phyloP scores from a whole-genome alignment of 352 stramenopile genomes.

The Globisporangium nodosum region DNA sequence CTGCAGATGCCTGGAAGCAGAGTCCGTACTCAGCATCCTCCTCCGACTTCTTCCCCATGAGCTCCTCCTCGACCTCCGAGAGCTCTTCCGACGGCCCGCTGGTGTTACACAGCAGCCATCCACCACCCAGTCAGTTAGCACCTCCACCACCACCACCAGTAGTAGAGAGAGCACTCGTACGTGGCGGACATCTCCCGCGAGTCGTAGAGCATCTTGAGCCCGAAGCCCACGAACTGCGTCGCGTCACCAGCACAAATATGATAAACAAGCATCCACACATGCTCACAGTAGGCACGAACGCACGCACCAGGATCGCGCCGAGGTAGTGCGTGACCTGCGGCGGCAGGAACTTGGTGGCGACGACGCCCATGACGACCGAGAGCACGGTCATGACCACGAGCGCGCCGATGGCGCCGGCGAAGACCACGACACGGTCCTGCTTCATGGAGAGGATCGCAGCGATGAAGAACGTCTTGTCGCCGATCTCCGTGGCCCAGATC shows the following conservation, averaged over 20 bases:
- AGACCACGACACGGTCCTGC: constrained; percentile 93
- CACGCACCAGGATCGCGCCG: constrained; percentile 79
- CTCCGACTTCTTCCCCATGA: constrained; percentile 79
- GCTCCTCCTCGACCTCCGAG: constrained; percentile 78
- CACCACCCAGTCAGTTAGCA: not conserved
- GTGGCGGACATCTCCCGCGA: constrained; percentile 74
- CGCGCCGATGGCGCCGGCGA: constrained; percentile 92
- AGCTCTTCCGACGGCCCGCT: constrained; percentile 79
- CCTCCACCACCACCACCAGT: not conserved
- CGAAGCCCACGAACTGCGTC: constrained; percentile 96
- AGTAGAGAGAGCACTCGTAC: constrained; percentile 21
- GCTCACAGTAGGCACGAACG: too few species aligned
- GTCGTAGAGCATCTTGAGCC: constrained; percentile 91
- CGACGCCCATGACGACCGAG: constrained; percentile 95
- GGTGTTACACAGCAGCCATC: not conserved
- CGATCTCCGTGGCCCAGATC: constrained; percentile 98
- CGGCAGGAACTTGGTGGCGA: constrained; percentile 94
- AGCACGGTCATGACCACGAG: constrained; percentile 97
- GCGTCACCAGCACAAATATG: not conserved
- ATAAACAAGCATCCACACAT: not conserved
- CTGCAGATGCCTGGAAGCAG: not conserved
- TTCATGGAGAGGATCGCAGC: constrained; percentile 96
- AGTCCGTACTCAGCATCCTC: constrained; percentile 45
- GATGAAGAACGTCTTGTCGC: constrained; percentile 99
- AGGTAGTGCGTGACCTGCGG: constrained; percentile 95